These are phyloP conservation scores for Beta lomatogona DNA, from an alignment of 179 eudicot species.

Conservation along the genomic window DNA sequence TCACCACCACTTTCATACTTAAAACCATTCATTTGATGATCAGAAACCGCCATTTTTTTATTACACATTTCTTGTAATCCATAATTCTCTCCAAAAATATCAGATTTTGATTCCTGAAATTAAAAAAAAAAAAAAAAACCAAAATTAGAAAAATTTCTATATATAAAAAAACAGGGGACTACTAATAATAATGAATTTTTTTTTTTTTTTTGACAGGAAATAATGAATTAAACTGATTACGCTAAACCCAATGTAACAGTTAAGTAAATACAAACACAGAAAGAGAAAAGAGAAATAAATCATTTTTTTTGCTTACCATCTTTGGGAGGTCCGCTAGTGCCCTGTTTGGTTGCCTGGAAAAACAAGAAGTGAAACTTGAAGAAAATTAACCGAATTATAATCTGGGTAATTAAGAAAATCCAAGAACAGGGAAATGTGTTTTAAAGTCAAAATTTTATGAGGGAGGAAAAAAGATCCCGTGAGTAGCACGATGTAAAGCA, in stretches of 20 bases:
- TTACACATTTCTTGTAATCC: constrained; percentile 35
- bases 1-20: constrained; percentile 35
- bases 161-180: background rate
- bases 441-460: constrained; percentile 7
- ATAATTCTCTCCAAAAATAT: background rate
- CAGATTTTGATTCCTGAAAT: constrained; percentile 21
- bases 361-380: background rate
- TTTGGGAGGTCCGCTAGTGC: constrained; percentile 13
- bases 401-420: background rate
- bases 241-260: constrained; percentile 27
- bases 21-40: constrained; percentile 40
- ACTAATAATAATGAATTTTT: background rate
- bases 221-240: background rate
- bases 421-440: background rate
- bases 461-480: constrained; percentile 11
- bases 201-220: no score
- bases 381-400: background rate
- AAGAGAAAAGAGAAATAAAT: background rate
- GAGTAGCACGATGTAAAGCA: background rate
- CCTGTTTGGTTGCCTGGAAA: constrained; percentile 21
- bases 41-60: constrained; percentile 36
- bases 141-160: background rate
- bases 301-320: constrained; percentile 24
- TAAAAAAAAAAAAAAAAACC: background rate
- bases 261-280: background rate